Base-by-base conservation (phyloP, 306 rosid genomes). In the Dryas octopetala region DNA sequence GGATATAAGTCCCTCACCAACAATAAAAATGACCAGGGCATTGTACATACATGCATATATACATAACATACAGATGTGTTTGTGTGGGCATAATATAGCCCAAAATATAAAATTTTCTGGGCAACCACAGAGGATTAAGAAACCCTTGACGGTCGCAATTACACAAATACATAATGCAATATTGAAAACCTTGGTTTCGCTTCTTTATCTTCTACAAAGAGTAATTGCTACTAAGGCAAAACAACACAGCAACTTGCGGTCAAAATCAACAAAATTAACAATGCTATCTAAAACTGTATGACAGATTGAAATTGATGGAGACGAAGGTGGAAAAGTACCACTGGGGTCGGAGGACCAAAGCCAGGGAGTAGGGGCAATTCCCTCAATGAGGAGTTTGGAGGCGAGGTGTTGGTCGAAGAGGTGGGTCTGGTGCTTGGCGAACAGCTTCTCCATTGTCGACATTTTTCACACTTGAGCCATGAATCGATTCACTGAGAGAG, bases 311-410 rank as follows among this genome's bases (percentile, higher is more conserved):
- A n/a, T n/a, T n/a, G 57, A 65, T 7, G 28, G 59, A 41, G 7
- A 14, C 28, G 50, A 7, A 49, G 23, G 77, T 9, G 8, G 11
- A 17, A 7, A 45, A 47, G 52, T 83, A 96, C 96, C 92, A 52
- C 69, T 63, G 55, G 85, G 79, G 70, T 83, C 83, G 32, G 32
- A 28, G 32, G 32, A 28, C 32, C 32, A 28, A 28, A 28, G 32
- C 32, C 32, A 28, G 32, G 32, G 32, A 28, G 7, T 85, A 86
- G 74, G 83, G 80, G 32, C 75, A 40, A 92, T 84, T 80, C 98
- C 99, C 54, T 86, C 85, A 74, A 96, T 83, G 9, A 90, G 76
- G 90, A 91, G 91, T 87, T 92, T 88, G n/a, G n/a, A n/a, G n/a
- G n/a, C n/a, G n/a, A n/a, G n/a, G n/a, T n/a, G n/a, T n/a, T n/a